Evolutionary conservation across 2,329 filamentous ascomycete species (phyloP), one percentile per base, ranked within the genome.

Genomic region (Arthrinium puccinioides): DNA sequence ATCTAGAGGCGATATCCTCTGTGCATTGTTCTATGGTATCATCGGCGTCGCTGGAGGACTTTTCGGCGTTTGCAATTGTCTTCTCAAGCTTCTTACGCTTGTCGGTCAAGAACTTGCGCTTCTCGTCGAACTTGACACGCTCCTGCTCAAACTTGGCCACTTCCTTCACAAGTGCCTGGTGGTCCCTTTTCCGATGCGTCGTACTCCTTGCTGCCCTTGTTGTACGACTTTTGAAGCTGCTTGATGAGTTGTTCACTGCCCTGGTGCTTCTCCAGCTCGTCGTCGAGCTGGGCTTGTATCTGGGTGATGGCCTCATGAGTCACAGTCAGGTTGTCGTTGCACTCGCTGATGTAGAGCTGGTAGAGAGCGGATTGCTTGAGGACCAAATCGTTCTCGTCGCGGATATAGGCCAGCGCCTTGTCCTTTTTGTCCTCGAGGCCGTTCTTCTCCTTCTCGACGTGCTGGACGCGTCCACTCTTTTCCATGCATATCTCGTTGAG

Each of bases 71-170:
- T 38, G 79, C 72, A 43, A 92, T 85, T 0, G 83, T 76, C 66
- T 95, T 97, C 48, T 97, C 87, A 11, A 95, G 74, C 64, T 98
- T 98, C 68, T 92, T 95, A 51, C 86, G 82, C 66, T 98, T 98
- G 53, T 82, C 83, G 3, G 76, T 70, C 47, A 98, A 65, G 60
- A 97, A 97, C 58, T 98, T 98, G 59, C 84, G 83, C 70, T 97
- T 97, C 62, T 98, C 94, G 47, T 97, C 90, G 48, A 94, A 89
- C 56, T 98, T 98, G 62, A 98, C 92, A 16, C 82, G 82, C 55
- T 97, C 92, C 56, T 97, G 95, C 55, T 98, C 94, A 44, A 94
- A 88, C 55, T 89, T 90, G 30, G 87, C 81, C 63, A 92, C 81
- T 56, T 97, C 87, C 56, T 95, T 95, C 43, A 83, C 66, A 37